Evolutionary conservation across 2,329 filamentous ascomycete genomes (phyloP).

Genomic region (Neospermospora avenae): DNA sequence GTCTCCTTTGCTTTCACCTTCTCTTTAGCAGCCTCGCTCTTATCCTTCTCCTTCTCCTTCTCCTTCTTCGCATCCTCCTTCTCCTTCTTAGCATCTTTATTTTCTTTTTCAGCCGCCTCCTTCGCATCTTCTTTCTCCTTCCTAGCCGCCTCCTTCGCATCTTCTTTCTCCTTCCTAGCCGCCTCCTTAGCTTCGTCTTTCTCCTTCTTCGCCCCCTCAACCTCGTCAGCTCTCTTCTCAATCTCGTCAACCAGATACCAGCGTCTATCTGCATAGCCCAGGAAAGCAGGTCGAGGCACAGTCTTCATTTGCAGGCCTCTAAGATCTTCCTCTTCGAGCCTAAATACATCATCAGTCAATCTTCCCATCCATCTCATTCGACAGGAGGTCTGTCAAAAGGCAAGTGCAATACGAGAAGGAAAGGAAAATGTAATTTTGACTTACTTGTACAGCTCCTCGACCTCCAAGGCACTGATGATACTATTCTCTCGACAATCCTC

Average conservation of each 20-base stretch:
- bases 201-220: constrained; percentile 5
- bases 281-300: constrained; percentile 10
- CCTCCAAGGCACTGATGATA: constrained; percentile 12
- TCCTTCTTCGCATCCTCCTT: constrained; percentile 5
- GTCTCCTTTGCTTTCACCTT: too few relatives aligned
- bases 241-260: constrained; percentile 15
- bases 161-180: constrained; percentile 7
- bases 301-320: constrained; percentile 5
- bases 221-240: constrained; percentile 3
- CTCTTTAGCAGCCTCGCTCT: too few relatives aligned
- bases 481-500: constrained; percentile 7
- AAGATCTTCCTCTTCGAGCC: constrained; percentile 15
- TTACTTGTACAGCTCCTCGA: not conserved
- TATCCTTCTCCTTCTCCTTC: not conserved
- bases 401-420: not conserved
- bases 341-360: not conserved
- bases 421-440: not conserved
- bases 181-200: not conserved
- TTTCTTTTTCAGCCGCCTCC: constrained; percentile 1
- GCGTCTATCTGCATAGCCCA: constrained; percentile 9
- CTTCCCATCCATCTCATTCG: not conserved
- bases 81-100: not conserved
- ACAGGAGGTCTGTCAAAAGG: not conserved
- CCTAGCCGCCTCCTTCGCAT: not conserved
- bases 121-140: not conserved